phyloP scores from a whole-genome alignment of 306 rosid species.

The Corylus avellana region DNA sequence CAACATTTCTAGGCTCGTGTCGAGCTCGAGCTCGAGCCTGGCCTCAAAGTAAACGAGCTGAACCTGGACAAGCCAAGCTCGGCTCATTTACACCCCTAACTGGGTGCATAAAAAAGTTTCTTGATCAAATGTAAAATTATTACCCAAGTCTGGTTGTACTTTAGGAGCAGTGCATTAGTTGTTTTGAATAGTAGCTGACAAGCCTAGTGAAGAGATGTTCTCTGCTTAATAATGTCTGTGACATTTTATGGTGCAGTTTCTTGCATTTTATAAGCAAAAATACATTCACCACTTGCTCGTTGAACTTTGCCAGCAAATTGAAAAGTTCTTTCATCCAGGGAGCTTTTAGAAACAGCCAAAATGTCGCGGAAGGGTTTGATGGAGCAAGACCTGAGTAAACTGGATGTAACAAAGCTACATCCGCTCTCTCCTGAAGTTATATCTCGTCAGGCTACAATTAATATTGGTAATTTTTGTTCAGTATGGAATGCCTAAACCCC shows the following conservation, averaged over 20 bases:
- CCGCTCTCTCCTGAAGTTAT: conserved; percentile 97
- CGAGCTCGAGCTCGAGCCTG: too few relatives aligned
- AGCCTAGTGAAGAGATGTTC: not conserved
- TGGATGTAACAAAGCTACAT: conserved; percentile 86
- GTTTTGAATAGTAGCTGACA: not conserved
- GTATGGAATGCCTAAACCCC: conserved; percentile 9
- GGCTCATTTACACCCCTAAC: too few relatives aligned
- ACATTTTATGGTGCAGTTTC: conserved; percentile 10
- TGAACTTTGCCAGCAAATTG: not conserved
- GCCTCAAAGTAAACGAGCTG: too few relatives aligned
- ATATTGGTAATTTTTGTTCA: conserved; percentile 59
- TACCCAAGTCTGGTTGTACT: not conserved
- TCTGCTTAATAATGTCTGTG: not conserved
- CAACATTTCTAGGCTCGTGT: too few relatives aligned
- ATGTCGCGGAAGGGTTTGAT: conserved; percentile 92
- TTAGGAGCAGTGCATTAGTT: not conserved
- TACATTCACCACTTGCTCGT: not conserved
- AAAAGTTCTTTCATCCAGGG: not conserved
- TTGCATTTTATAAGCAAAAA: not conserved
- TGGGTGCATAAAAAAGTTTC: not conserved
- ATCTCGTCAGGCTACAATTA: conserved; percentile 94
- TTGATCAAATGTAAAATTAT: not conserved
- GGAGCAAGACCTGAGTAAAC: conserved; percentile 87
- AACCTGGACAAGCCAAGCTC: too few relatives aligned
- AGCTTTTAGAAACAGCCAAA: conserved; percentile 29